Base-by-base conservation (phyloP, 73 alveolate genomes). In the Tetrahymena borealis region DNA sequence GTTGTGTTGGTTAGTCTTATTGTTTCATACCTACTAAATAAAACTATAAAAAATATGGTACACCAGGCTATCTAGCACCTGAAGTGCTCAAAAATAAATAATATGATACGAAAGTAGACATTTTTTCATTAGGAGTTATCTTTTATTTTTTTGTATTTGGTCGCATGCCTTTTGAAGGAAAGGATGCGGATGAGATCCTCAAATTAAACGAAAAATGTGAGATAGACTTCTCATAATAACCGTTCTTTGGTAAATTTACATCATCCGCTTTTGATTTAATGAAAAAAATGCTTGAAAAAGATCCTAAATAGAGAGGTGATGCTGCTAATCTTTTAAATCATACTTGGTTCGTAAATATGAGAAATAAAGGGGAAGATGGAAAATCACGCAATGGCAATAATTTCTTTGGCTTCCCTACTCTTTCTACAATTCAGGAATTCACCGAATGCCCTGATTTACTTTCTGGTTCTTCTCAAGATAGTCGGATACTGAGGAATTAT, bases 51-150 rank as follows among this genome's bases (percentile, higher is more conserved):
- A 93, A 93, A 40, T 93, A 92, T 93, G 95, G 95, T 13, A 93
- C 95, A 38, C 93, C 95, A 2, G 95, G 95, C 18, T 93, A 79
- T n/a, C 93, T 93, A 15, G 95, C 95, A 20, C 95, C 95, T 28
- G 95, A 93, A 90, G 91, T 93, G 40, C 79, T 93, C 31, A 85
- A 90, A 93, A 60, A 91, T 13, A 93, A 85, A 85, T 39, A 93
- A 33, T 93, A 93, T 35, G 91, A 90, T 20, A 36, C 77, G 33
- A 93, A 93, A 93, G 93, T 93, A n/a, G 95, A 93, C 40, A 79
- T 93, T 32, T 93, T 93, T 85, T 79, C 93, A 13, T 20, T 93
- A 90, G 95, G 95, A 13, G 90, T 93, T 11, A 78, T 93, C 11
- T 90, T 93, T 40, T 93, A 32, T n/a, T 41, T 93, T 39, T 16